phyloP scores from a whole-genome alignment of 2,329 filamentous ascomycete species.

The Claviceps paspali region DNA sequence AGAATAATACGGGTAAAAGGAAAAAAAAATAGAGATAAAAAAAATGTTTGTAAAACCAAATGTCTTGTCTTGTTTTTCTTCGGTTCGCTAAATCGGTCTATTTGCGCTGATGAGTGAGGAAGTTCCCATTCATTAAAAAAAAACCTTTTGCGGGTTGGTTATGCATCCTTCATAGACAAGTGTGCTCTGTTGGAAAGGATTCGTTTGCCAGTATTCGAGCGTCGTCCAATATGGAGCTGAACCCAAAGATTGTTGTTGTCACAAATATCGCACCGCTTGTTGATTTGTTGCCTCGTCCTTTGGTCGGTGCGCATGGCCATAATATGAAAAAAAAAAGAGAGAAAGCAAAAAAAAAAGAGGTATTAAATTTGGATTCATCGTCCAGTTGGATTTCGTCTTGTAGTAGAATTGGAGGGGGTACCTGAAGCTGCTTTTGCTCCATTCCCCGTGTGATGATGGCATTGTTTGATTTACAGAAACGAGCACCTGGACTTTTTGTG shows the following conservation, averaged over 20 bases:
- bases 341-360: no score
- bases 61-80: background rate
- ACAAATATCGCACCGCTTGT: background rate
- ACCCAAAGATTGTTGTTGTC: background rate
- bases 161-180: background rate
- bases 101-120: slow-evolving; percentile 3
- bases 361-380: slow-evolving; percentile 4
- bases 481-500: slow-evolving; percentile 53
- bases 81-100: slow-evolving; percentile 4
- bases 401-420: no score
- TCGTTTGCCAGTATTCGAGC: slow-evolving; percentile 2
- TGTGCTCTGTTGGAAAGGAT: background rate
- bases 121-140: slow-evolving; percentile 1
- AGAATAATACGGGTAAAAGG: background rate
- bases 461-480: slow-evolving; percentile 39
- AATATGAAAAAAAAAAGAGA: background rate
- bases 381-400: background rate
- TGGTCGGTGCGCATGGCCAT: slow-evolving; percentile 1
- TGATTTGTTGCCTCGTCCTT: slow-evolving; percentile 1
- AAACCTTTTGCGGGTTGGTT: background rate
- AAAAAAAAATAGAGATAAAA: no score
- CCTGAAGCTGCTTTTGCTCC: no score
- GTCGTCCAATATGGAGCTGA: background rate
- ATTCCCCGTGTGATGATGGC: background rate
- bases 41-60: background rate